Conservation (phyloP, 495 filamentous ascomycete genomes). For the Parathielavia hyrcaniae region DNA sequence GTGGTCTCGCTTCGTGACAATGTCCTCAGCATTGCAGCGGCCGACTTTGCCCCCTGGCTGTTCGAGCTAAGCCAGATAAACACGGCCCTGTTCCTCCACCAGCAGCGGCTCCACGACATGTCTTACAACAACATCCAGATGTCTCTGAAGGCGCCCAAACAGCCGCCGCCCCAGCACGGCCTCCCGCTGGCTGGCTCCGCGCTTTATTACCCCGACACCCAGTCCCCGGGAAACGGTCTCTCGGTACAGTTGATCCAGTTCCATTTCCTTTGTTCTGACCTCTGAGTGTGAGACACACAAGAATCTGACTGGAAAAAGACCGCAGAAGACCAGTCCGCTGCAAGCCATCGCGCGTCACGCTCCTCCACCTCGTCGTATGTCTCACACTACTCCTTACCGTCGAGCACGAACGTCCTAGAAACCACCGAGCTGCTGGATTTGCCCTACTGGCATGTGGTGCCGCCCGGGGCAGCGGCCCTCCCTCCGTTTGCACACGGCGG, state of each 20-base stretch:
- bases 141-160: constrained; percentile 6
- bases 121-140: constrained; percentile 13
- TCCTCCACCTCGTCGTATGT: neutral
- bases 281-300: neutral
- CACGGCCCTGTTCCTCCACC: constrained; percentile 1
- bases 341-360: neutral
- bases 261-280: constrained; percentile 4
- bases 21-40: constrained; percentile 6
- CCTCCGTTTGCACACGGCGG: constrained; percentile 12
- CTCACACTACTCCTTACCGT: neutral
- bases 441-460: neutral
- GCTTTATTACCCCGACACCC: neutral
- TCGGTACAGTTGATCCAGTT: constrained; percentile 4
- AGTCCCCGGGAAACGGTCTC: neutral
- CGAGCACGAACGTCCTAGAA: neutral
- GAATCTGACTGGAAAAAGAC: neutral
- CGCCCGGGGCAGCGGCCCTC: neutral
- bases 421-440: neutral
- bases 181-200: neutral
- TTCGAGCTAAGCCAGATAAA: constrained; percentile 11
- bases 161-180: neutral
- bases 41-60: neutral
- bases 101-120: constrained; percentile 14
- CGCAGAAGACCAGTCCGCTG: neutral
- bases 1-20: constrained; percentile 3